Conservation (phyloP, 2,329 filamentous ascomycete genomes). For the Clarireedia monteithiana region DNA sequence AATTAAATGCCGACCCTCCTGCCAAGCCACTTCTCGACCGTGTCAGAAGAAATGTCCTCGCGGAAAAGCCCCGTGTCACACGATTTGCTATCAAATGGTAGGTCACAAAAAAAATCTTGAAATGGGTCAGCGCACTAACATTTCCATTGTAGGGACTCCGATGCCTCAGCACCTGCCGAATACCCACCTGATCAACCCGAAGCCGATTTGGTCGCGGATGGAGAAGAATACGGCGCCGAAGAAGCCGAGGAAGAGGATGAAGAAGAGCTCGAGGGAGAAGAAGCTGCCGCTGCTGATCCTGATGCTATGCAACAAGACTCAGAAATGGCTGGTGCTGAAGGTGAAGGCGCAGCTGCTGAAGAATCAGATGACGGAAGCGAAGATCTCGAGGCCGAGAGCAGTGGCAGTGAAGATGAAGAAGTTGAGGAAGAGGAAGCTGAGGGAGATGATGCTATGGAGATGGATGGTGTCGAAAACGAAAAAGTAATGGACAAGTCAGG, state of each 20-base stretch:
- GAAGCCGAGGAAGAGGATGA: constrained; percentile 71
- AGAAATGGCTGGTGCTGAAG: constrained; percentile 68
- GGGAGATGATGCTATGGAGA: constrained; percentile 41
- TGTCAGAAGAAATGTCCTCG: constrained; percentile 84
- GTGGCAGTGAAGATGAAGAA: constrained; percentile 50
- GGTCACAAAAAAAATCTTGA: constrained; percentile 25
- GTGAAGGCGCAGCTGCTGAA: constrained; percentile 43
- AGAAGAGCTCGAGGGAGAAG: constrained; percentile 53
- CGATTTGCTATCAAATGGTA: constrained; percentile 99
- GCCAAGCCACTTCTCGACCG: constrained; percentile 89
- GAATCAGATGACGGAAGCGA: constrained; percentile 71
- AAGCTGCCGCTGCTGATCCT: constrained; percentile 36
- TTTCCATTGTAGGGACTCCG: constrained; percentile 68
- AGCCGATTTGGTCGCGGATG: constrained; percentile 78
- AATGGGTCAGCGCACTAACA: constrained; percentile 18
- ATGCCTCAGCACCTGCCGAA: constrained; percentile 90
- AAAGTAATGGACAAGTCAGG: constrained; percentile 14
- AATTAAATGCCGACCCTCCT: constrained; percentile 81
- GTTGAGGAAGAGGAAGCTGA: constrained; percentile 41
- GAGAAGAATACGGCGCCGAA: constrained; percentile 84
- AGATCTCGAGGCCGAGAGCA: constrained; percentile 71
- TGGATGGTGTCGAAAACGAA: constrained; percentile 34
- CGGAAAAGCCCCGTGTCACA: constrained; percentile 95
- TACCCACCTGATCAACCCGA: constrained; percentile 97
- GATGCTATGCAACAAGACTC: constrained; percentile 53